These are phyloP conservation scores for Entomophthora muscae DNA, from an alignment of 371 early-diverging fungal species.

Conservation along the genomic window DNA sequence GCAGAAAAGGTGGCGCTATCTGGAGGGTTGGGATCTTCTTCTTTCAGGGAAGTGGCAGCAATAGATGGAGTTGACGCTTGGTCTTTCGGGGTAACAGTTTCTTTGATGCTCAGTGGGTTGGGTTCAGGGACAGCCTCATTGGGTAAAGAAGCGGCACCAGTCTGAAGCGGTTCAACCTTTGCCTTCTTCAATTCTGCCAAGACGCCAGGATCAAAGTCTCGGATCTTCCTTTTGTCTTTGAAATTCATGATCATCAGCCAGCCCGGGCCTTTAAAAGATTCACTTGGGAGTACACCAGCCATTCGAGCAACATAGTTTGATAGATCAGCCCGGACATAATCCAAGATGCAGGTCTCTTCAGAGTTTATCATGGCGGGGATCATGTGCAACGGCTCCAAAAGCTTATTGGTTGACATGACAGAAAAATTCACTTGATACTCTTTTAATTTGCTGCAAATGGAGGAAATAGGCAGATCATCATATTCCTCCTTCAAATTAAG, in stretches of 20 bases:
- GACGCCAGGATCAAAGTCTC: neutral
- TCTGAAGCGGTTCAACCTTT: neutral
- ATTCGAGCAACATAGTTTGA: neutral
- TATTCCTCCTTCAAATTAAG: neutral
- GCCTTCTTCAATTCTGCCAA: neutral
- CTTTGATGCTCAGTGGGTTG: too few relatives aligned
- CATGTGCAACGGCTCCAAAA: neutral
- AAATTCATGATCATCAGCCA: neutral
- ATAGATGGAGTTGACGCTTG: too few relatives aligned
- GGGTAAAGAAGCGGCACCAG: neutral
- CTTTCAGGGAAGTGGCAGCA: too few relatives aligned
- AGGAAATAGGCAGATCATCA: neutral
- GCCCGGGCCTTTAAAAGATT: neutral
- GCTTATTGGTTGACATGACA: neutral
- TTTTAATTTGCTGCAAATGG: neutral
- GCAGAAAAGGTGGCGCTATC: neutral
- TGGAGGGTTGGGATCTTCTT: neutral
- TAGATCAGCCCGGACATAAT: neutral
- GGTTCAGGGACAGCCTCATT: neutral
- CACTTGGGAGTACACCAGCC: neutral
- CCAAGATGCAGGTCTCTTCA: neutral
- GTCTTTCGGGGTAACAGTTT: too few relatives aligned
- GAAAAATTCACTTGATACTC: neutral
- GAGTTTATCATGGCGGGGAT: neutral
- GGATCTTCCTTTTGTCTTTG: neutral